Base-by-base conservation (phyloP, 2,329 filamentous ascomycete genomes). In the Pseudogymnoascus sp. region DNA sequence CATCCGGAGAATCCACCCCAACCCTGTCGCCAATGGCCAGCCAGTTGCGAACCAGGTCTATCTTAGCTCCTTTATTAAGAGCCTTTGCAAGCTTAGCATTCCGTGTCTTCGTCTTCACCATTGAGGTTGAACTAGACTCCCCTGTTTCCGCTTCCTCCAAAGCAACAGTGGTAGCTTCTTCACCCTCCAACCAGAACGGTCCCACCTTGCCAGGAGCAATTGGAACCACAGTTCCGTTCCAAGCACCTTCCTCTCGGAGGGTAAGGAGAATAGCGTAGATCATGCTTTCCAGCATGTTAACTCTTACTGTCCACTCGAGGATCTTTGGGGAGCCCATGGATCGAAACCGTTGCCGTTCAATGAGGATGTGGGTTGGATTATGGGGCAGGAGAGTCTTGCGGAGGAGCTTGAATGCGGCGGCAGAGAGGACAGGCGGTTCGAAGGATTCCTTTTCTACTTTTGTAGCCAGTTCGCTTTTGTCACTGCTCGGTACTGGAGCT, bases 241-340 rank as follows among this genome's bases (percentile, higher is more conserved):
- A 80, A 2, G 72, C 64, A 1, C 76, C 76, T 59, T 81, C 73
- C 16, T 76, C 73, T 53, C 75, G 75, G 59, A 90, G 70, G 0
- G 86, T 83, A 60, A 81, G 78, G 38, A 93, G 74, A 11, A 86
- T 81, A 7, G 88, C 88, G 78, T 92, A 89, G 0, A 96, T 75
- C 86, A 95, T 95, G 3, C 86, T 85, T 73, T 96, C 91, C 21
- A 96, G 82, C 70, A 89, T 87, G 68, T 93, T 93, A 7, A 96
- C 90, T 1, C 90, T 81, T 42, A 95, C 73, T 2, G 90, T 93
- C 91, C 91, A 96, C 75, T 96, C 90, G 65, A 87, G 84, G 1
- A 96, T 85, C 0, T 85, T 82, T 0, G 83, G 76, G 0, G 77
- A 81, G 7, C 88, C 84, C n/a, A 80, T 82, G 2, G 85, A 87